A percentile compares a stretch with the other conserved stretches of the same genome.
Evolutionary conservation across 805 yeast genomes (phyloP).

Genomic region (Pichia scutulata): DNA sequence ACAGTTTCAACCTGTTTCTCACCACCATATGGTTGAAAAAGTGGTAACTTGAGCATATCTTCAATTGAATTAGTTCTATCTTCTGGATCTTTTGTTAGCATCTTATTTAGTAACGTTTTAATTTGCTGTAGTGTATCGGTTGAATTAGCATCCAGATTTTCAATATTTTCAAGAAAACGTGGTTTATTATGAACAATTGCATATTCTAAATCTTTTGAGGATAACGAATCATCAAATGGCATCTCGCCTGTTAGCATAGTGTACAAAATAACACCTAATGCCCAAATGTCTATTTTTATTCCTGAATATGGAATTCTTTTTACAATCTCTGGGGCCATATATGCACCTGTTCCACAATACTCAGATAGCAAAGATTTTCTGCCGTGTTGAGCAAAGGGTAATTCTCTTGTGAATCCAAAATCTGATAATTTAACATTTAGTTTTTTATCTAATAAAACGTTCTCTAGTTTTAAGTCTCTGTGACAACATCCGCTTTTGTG

Average conservation of each 20-base stretch:
- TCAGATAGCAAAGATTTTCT: slow-evolving; percentile 50
- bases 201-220: slow-evolving; percentile 51
- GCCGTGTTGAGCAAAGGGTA: slow-evolving; percentile 25
- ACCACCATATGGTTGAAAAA: slow-evolving; percentile 41
- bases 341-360: slow-evolving; percentile 88
- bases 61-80: slow-evolving; percentile 47
- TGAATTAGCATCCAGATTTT: neutral
- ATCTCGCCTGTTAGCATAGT: slow-evolving; percentile 78
- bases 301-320: slow-evolving; percentile 68
- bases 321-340: slow-evolving; percentile 93
- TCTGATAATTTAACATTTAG: slow-evolving; percentile 73
- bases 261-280: slow-evolving; percentile 80
- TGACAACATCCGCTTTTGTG: slow-evolving; percentile 81
- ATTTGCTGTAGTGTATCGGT: slow-evolving; percentile 34
- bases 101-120: slow-evolving; percentile 40
- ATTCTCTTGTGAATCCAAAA: slow-evolving; percentile 90
- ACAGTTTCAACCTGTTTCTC: slow-evolving; percentile 33
- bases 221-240: slow-evolving; percentile 79
- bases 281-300: slow-evolving; percentile 80
- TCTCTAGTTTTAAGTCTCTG: slow-evolving; percentile 92
- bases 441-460: slow-evolving; percentile 56
- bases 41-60: slow-evolving; percentile 45
- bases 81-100: slow-evolving; percentile 61
- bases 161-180: slow-evolving; percentile 30
- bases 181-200: slow-evolving; percentile 66